Percentiles rank a stretch among this genome's conserved stretches.
These are phyloP conservation scores for Laburnicola sp. DNA, from an alignment of 2,329 filamentous ascomycete species.

Conservation along the genomic window DNA sequence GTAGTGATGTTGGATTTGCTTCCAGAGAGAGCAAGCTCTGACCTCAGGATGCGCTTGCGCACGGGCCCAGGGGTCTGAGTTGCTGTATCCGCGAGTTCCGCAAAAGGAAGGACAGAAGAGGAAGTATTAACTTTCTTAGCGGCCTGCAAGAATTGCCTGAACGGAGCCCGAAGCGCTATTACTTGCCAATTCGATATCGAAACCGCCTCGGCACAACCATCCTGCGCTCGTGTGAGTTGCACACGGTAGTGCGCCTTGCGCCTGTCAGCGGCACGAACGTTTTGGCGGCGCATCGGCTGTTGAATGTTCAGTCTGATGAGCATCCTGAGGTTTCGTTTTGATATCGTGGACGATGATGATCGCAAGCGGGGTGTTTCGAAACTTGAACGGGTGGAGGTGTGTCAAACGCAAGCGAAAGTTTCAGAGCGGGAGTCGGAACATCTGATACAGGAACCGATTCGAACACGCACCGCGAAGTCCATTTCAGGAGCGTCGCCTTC, in stretches of 20 bases:
- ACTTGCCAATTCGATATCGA: conserved; percentile 18
- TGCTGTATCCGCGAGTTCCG: too few relatives aligned
- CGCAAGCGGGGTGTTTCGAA: conserved; percentile 21
- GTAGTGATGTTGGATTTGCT: conserved; percentile 13
- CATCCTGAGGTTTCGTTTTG: conserved; percentile 18
- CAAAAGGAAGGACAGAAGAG: conserved; percentile 24
- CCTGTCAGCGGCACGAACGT: conserved; percentile 9
- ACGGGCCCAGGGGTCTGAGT: too few relatives aligned
- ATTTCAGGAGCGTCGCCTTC: conserved; percentile 2
- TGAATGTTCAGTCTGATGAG: conserved; percentile 15
- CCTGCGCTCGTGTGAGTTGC: background rate
- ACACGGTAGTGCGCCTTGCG: background rate
- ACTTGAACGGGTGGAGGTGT: conserved; percentile 10
- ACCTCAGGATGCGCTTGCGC: conserved; percentile 18
- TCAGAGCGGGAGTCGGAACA: conserved; percentile 16
- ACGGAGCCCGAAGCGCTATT: conserved; percentile 21
- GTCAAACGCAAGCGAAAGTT: conserved; percentile 20
- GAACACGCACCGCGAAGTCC: conserved; percentile 5
- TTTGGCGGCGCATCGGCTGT: too few relatives aligned
- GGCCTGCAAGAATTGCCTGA: conserved; percentile 29
- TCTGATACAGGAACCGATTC: conserved; percentile 26
- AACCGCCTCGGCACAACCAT: conserved; percentile 7
- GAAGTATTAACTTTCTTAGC: conserved; percentile 26
- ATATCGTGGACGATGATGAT: conserved; percentile 6
- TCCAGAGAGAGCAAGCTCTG: conserved; percentile 20